A percentile compares a stretch with the other conserved stretches of the same genome.
These are phyloP conservation scores for Citrus glauca DNA, from an alignment of 345 rosid genomes.

Conservation along the genomic window DNA sequence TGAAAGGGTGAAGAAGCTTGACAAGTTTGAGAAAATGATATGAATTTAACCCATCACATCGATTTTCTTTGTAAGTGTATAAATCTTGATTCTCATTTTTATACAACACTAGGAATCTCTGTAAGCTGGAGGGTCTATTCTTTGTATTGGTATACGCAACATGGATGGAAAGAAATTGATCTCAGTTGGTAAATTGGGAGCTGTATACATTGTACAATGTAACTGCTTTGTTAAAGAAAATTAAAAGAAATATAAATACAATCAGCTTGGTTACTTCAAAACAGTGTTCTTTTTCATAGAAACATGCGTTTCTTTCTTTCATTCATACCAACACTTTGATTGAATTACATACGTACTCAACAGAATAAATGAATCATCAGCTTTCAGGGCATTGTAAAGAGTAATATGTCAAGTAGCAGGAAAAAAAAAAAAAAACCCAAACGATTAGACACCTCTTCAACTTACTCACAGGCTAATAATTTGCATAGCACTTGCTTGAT, in stretches of 20 bases:
- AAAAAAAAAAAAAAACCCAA: too few species aligned
- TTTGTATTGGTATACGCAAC: not conserved
- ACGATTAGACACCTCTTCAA: not conserved
- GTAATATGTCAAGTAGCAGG: too few species aligned
- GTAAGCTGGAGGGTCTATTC: not conserved
- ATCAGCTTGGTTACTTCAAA: not conserved
- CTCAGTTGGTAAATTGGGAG: not conserved
- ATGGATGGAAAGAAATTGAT: not conserved
- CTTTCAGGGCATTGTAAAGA: too few species aligned
- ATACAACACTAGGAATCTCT: not conserved
- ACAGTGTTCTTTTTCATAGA: not conserved
- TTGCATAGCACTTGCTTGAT: not conserved
- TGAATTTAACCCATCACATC: slow-evolving; percentile 21
- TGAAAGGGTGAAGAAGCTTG: slow-evolving; percentile 74
- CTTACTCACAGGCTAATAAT: not conserved
- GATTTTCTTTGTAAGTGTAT: too few species aligned
- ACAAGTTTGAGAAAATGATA: slow-evolving; percentile 93
- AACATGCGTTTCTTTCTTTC: too few species aligned
- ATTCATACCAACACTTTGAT: too few species aligned
- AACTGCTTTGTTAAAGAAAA: not conserved
- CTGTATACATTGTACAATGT: not conserved
- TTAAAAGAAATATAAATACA: not conserved
- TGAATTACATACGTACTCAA: too few species aligned
- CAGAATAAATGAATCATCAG: not conserved
- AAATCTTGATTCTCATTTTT: not conserved